Conservation (phyloP, 2,329 filamentous ascomycete species). For the Hypoxylon sp. region DNA sequence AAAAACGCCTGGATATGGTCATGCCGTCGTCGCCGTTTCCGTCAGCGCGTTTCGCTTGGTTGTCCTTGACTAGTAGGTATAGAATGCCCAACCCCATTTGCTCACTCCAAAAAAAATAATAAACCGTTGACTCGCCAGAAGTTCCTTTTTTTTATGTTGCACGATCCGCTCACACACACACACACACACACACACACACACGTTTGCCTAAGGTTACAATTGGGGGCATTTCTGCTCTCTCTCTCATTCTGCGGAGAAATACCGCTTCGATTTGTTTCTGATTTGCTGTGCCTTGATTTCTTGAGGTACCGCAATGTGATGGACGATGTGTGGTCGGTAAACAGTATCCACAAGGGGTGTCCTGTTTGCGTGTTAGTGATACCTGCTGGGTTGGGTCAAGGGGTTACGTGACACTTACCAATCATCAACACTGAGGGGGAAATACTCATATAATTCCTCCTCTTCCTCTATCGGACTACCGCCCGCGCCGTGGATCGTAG, state of each 20-base stretch:
- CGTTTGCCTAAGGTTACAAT: no score
- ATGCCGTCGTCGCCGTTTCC: constrained; percentile 6
- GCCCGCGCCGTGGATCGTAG: constrained; percentile 51
- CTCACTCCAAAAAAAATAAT: constrained; percentile 15
- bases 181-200: no score
- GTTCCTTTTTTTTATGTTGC: no score
- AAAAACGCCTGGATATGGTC: constrained; percentile 20
- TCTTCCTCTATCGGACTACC: constrained; percentile 77
- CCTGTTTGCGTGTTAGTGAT: constrained; percentile 25
- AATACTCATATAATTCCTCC: constrained; percentile 93
- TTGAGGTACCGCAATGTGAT: constrained; percentile 78
- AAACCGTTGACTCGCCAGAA: constrained; percentile 2
- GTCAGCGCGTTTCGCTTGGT: constrained; percentile 4
- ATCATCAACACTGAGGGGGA: constrained; percentile 88
- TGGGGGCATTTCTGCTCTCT: no score
- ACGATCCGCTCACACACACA: no score
- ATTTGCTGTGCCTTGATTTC: constrained; percentile 75
- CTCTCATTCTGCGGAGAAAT: constrained; percentile 71
- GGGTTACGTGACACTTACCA: constrained; percentile 62
- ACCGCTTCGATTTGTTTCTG: constrained; percentile 72
- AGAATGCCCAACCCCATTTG: no score
- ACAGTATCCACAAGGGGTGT: constrained; percentile 44
- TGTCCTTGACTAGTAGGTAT: neutral
- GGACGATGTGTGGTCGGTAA: constrained; percentile 80
- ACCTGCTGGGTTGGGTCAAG: neutral